These are phyloP conservation scores for Nicotiana tomentosiformis DNA, from an alignment of 257 asterid genomes.

Conservation along the genomic window DNA sequence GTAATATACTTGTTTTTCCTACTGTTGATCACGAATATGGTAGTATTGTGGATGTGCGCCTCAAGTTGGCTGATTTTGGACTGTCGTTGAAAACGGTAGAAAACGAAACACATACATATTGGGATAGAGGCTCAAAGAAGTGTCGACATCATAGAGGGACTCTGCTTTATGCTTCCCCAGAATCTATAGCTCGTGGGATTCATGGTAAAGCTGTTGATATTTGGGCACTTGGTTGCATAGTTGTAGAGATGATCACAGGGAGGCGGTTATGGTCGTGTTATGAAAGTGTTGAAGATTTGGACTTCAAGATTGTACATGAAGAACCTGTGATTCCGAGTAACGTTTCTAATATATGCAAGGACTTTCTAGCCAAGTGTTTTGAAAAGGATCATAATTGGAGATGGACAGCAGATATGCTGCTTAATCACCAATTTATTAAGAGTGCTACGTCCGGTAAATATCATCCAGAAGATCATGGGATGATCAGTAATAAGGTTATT, in stretches of 20 bases:
- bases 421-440: background rate
- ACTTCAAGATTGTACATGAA: background rate
- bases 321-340: background rate
- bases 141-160: background rate
- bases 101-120: background rate
- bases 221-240: slow-evolving; percentile 7
- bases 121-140: too few species aligned
- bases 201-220: background rate
- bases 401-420: background rate
- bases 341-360: background rate
- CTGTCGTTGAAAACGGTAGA: background rate
- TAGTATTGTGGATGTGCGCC: background rate
- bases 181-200: background rate
- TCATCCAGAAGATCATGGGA: too few species aligned
- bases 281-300: background rate
- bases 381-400: background rate
- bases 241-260: slow-evolving; percentile 2
- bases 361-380: background rate
- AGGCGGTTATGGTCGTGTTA: background rate
- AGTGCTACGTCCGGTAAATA: too few species aligned
- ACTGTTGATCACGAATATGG: too few species aligned
- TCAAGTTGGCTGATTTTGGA: slow-evolving; percentile 5
- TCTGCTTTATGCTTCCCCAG: slow-evolving; percentile 5
- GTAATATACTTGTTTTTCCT: slow-evolving; percentile 1
- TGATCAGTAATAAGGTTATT: too few species aligned